Evolutionary conservation across 306 rosid genomes (phyloP), one percentile per base, ranked within the genome.

Genomic region (Dalbergia cultrata): DNA sequence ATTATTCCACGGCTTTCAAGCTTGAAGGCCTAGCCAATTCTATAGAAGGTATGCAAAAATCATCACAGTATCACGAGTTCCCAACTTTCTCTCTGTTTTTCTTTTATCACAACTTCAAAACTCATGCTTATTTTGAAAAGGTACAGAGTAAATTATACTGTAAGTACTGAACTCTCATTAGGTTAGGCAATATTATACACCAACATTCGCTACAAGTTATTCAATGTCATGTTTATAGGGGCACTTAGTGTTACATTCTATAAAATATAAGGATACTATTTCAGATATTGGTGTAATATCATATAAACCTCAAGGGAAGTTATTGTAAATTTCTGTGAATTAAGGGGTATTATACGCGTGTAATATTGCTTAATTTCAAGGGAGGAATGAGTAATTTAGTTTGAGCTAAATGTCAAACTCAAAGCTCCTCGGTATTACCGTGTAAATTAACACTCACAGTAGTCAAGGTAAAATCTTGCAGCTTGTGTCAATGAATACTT

Each of bases 401-500:
- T 26, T 26, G 31, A 26, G 31, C 31, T 26, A 26, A 26, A 26
- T 26, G 31, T 26, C 31, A 26, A 26, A 26, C 31, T 26, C 31
- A 26, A 26, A 26, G 3, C 31, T 26, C 31, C 31, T 62, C 33
- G 3, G 26, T 75, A 31, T 11, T 19, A 21, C 31, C 31, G 3
- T 68, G 44, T 45, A 49, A 35, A 19, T 49, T 52, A 71, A 61
- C 54, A 79, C 47, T 75, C 6, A 70, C 21, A 34, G 2, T 33
- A 57, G 8, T 18, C 13, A 44, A 21, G 33, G 13, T 19, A 59
- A 66, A 74, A 72, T 79, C 41, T 71, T 70, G 91, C 90, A 92
- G 98, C 71, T 76, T 92, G 98, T 85, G 98, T 88, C 13, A 54
- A 85, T 13, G 97, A 90, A 56, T 94, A 94, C 85, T 92, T 94